Evolutionary conservation across 345 rosid genomes (phyloP), one percentile per base, ranked within the genome.

Genomic region (Ailanthus altissimus): DNA sequence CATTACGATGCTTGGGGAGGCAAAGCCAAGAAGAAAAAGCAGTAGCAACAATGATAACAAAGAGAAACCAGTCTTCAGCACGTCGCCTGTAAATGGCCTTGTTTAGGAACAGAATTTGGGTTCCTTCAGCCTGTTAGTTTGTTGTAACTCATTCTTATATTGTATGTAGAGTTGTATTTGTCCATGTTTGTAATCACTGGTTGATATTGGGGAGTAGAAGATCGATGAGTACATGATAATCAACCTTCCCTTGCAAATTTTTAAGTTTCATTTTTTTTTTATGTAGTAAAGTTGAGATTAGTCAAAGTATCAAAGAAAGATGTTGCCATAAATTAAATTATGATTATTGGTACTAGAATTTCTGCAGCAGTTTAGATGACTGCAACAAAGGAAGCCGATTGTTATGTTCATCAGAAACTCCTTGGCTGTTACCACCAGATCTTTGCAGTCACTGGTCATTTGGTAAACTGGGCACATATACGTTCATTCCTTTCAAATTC

Each of bases 11-110:
- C 96, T 93, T 5, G 89, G 91, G 13, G 98, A 95, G 82, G 99
- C 98, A 28, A 95, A 90, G 74, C 99, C 99, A 38, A 80, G 98
- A 73, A 81, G 98, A 76, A 95, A 95, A 88, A 93, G 91, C 82
- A 86, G 79, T 32, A 79, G 90, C 79, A 85, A 77, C 84, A 81
- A 84, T 70, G 75, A 74, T 26, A 81, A 77, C 86, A 87, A 84
- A 79, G 89, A 82, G 36, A 83, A 80, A 75, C 89, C 92, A 0
- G 84, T 91, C 15, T 93, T 90, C 74, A 86, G 83, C 82, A 81
- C 87, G 32, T 91, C 97, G 64, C 94, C 96, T 72, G 93, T 92
- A 82, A 90, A 89, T 87, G 96, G 89, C 78, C 93, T 93, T 74
- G 78, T 86, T 53, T 93, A 90, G 88, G 81, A 73, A 73, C 76